Base-by-base conservation (phyloP, 2,329 filamentous ascomycete species). In the Clonostachys chloroleuca region DNA sequence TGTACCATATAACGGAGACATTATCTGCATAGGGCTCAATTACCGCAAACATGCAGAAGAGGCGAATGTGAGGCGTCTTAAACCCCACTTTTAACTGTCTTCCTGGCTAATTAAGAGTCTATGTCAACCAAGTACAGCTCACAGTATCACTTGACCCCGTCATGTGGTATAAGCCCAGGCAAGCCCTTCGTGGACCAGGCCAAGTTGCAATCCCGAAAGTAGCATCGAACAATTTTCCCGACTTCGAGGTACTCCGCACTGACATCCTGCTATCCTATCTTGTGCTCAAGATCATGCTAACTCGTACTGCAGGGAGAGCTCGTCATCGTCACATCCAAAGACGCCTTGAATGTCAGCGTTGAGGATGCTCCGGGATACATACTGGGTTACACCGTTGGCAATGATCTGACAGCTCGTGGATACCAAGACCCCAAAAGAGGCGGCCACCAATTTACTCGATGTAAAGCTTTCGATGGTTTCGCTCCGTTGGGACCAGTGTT, bases 331-430 rank as follows among this genome's bases (percentile, higher is more conserved):
- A 72, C 78, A 12, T 69, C 70, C 12, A 65, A 67, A 39, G 65
- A 70, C 34, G 68, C 66, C 45, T 75, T 75, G 52, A 68, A 78
- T 47, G 69, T 78, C 3, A 53, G 64, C 5, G 70, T 74, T 43
- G 63, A 63, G 2, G 67, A 78, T 24, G 74, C 74, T 5, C 52
- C 72, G 12, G 64, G 72, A 34, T 77, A 78, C 52, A 66, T 83
- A 2, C 68, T 82, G 2, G 79, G 78, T 41, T 83, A 82, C 52
- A 78, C 77, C 0, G 71, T 73, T 34, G 73, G 74, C 34, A 82
- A 83, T 57, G 76, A 79, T 51, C 54, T 79, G 13, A 73, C 73
- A 2, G 72, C 73, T 1, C 60, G 77, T 4, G 69, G 75, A 49
- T 63, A 66, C 35, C 76, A 80, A 56, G 69, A 77, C 48, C 75